phyloP scores from a whole-genome alignment of 108 stramenopile genomes.

The Discostella stelligeroides region DNA sequence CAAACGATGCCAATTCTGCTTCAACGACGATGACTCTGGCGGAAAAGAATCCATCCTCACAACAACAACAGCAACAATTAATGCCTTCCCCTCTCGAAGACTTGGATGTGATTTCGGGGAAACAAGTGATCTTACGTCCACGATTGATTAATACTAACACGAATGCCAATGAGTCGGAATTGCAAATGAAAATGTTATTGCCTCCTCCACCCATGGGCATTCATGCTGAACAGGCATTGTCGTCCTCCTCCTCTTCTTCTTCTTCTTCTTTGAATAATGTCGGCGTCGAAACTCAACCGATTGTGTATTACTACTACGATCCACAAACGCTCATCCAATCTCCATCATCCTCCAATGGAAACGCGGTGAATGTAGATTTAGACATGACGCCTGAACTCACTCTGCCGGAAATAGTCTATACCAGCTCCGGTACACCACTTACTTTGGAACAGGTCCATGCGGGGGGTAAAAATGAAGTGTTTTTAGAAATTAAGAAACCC shows the following conservation, averaged over 20 bases:
- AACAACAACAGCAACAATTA: too few species aligned
- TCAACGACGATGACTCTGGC: too few species aligned
- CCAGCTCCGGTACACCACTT: conserved; percentile 10
- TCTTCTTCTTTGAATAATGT: not conserved
- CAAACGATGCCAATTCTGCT: not conserved
- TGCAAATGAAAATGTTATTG: not conserved
- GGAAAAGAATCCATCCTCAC: not conserved
- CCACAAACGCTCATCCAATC: conserved; percentile 7
- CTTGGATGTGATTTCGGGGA: conserved; percentile 12
- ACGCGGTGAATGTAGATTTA: not conserved
- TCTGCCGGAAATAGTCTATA: conserved; percentile 40
- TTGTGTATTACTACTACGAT: conserved; percentile 49
- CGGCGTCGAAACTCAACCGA: not conserved
- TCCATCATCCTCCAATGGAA: not conserved
- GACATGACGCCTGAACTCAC: conserved; percentile 26
- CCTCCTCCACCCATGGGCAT: conserved; percentile 14
- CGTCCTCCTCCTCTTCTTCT: too few species aligned
- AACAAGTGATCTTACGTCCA: conserved; percentile 38
- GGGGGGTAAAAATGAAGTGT: conserved; percentile 34
- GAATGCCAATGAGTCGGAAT: not conserved
- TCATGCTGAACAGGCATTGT: too few species aligned
- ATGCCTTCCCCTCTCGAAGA: conserved; percentile 6
- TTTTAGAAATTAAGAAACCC: conserved; percentile 29
- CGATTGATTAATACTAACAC: not conserved
- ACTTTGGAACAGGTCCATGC: conserved; percentile 25